Conservation (phyloP, 2,329 filamentous ascomycete genomes). For the Blumeria graminis region DNA sequence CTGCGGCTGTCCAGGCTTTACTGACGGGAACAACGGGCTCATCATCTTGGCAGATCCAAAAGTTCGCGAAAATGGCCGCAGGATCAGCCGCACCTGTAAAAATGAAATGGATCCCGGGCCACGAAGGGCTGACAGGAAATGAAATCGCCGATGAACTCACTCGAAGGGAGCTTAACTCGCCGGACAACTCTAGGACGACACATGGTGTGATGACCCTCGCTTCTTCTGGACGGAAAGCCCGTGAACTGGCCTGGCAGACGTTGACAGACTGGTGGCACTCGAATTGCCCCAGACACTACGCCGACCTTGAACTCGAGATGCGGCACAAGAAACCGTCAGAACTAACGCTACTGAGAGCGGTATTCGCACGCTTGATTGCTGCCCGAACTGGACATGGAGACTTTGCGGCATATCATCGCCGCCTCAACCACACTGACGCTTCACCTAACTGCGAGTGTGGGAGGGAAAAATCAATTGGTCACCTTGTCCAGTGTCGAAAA, state of each 20-base stretch:
- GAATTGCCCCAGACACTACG: too few relatives aligned
- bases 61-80: neutral
- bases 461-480: neutral
- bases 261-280: too few relatives aligned
- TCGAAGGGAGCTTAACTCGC: neutral
- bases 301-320: too few relatives aligned
- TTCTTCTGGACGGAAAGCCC: too few relatives aligned
- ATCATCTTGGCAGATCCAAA: neutral
- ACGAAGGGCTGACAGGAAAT: neutral
- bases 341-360: too few relatives aligned
- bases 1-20: neutral
- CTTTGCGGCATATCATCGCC: too few relatives aligned
- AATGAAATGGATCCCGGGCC: neutral
- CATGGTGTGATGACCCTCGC: too few relatives aligned
- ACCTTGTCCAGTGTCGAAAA: neutral
- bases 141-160: neutral
- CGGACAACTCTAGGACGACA: too few relatives aligned
- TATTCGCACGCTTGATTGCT: too few relatives aligned
- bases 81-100: neutral
- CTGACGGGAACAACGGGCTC: neutral
- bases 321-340: too few relatives aligned
- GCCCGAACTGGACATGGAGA: too few relatives aligned
- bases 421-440: neutral
- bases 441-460: neutral
- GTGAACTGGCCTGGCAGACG: too few relatives aligned